phyloP scores from a whole-genome alignment of 805 yeast genomes.

The Yamadazyma endophytica region DNA sequence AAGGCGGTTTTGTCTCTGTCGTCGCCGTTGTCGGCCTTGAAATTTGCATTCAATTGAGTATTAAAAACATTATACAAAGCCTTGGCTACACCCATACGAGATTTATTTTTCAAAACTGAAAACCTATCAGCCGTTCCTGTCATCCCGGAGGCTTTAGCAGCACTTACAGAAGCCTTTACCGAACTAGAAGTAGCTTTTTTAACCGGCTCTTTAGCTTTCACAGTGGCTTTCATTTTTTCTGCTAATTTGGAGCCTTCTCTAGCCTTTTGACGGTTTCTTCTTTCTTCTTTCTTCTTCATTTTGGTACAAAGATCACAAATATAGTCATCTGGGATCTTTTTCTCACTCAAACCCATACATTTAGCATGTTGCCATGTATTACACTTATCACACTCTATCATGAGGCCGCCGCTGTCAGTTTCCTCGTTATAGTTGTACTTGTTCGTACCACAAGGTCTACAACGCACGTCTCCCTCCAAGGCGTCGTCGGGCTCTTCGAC shows the following conservation, averaged over 20 bases:
- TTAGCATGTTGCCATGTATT: constrained; percentile 68
- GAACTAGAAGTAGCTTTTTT: too few relatives aligned
- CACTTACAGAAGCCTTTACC: too few relatives aligned
- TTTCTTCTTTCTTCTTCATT: constrained; percentile 8
- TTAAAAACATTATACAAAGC: constrained; percentile 47
- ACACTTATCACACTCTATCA: constrained; percentile 67
- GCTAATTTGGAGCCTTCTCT: not conserved
- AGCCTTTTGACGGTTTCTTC: not conserved
- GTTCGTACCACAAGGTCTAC: constrained; percentile 59
- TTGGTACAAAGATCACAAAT: constrained; percentile 48
- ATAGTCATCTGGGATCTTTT: constrained; percentile 44
- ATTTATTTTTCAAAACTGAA: constrained; percentile 24
- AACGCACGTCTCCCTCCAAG: constrained; percentile 47
- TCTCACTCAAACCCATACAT: constrained; percentile 48
- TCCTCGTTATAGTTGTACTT: constrained; percentile 56
- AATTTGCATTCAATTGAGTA: constrained; percentile 34
- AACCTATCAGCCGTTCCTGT: too few relatives aligned
- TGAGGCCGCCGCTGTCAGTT: constrained; percentile 48
- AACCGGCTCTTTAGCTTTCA: too few relatives aligned
- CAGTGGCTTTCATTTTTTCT: too few relatives aligned
- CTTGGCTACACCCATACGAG: constrained; percentile 45
- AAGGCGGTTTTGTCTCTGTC: constrained; percentile 31
- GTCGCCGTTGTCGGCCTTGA: constrained; percentile 14
- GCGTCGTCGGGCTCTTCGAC: constrained; percentile 1
- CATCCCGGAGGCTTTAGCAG: constrained; percentile 1